Conservation (phyloP, 2,329 filamentous ascomycete species). For the Helminthosporium solani region DNA sequence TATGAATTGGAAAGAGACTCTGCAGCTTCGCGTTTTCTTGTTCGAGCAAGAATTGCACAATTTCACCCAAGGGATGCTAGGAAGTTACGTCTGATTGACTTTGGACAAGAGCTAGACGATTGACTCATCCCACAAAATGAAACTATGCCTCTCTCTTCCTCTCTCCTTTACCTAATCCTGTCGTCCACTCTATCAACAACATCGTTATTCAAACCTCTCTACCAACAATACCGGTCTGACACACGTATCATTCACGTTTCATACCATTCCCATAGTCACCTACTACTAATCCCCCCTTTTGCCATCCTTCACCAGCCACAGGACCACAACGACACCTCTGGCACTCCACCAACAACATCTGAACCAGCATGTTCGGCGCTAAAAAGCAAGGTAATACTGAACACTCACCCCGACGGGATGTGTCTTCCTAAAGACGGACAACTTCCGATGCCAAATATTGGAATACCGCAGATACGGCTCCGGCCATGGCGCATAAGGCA, state of each 20-base stretch:
- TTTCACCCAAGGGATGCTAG: constrained; percentile 57
- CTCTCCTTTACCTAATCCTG: no score
- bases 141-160: no score
- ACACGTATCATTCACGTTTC: constrained; percentile 7
- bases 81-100: constrained; percentile 55
- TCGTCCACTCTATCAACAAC: neutral
- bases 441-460: neutral
- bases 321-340: neutral
- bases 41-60: constrained; percentile 57
- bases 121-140: constrained; percentile 11
- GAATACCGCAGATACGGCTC: neutral
- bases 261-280: neutral
- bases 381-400: no score
- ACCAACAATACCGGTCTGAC: neutral
- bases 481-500: neutral
- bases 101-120: constrained; percentile 47
- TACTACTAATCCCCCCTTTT: neutral
- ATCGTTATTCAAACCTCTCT: constrained; percentile 2
- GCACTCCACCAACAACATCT: no score
- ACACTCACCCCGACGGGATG: neutral
- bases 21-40: constrained; percentile 55
- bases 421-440: neutral
- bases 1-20: constrained; percentile 52
- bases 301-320: constrained; percentile 10
- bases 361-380: no score